Conservation (phyloP, 2,329 filamentous ascomycete genomes). For the Mycosphaerella sp. region DNA sequence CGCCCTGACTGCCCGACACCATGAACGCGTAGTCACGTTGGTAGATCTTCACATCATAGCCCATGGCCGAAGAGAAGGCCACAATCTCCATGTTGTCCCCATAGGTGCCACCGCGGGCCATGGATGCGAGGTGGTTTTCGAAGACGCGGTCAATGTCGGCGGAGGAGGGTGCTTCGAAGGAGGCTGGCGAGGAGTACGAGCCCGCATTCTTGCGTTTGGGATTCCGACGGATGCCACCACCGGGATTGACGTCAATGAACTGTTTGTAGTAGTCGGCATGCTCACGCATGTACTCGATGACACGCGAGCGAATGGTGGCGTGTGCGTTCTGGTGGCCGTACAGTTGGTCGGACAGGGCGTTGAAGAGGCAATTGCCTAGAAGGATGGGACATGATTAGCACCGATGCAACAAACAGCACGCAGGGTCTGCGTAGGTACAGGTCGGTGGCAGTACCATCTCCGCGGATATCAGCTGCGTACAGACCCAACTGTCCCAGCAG, state of each 20-base stretch:
- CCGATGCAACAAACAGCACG: too few species aligned
- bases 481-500: constrained; percentile 52
- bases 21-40: constrained; percentile 48
- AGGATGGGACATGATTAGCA: neutral
- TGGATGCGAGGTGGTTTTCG: constrained; percentile 51
- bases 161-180: constrained; percentile 44
- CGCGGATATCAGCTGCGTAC: constrained; percentile 53
- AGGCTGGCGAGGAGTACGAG: constrained; percentile 42
- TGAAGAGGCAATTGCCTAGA: constrained; percentile 63
- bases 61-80: constrained; percentile 57
- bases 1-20: constrained; percentile 38
- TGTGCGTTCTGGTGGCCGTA: constrained; percentile 55
- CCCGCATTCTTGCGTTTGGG: constrained; percentile 53
- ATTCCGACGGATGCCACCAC: constrained; percentile 51
- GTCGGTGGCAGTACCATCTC: constrained; percentile 50
- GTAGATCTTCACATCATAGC: constrained; percentile 58
- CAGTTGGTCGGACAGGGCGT: constrained; percentile 60
- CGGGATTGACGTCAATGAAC: constrained; percentile 52
- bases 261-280: constrained; percentile 57
- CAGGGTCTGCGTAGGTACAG: neutral
- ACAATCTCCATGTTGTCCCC: constrained; percentile 62
- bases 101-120: constrained; percentile 56
- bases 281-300: constrained; percentile 57
- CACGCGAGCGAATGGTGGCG: constrained; percentile 50
- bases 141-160: constrained; percentile 50